Evolutionary conservation across 1,139 yeast species (phyloP).

Genomic region (Insectozyma bohioensis): DNA sequence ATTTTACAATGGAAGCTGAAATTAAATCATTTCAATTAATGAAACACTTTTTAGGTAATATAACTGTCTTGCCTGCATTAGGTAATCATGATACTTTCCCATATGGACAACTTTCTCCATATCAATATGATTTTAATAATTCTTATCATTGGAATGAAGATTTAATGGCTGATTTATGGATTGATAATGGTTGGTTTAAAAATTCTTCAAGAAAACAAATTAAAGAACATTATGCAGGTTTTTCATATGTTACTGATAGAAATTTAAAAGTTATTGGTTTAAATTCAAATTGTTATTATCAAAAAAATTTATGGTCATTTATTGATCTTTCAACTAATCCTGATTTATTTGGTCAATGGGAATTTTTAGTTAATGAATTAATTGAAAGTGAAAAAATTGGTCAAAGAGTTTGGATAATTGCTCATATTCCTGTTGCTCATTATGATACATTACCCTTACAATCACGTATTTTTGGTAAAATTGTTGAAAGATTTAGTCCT

Average conservation of each 20-base stretch:
- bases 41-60: slow-evolving; percentile 51
- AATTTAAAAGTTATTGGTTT: slow-evolving; percentile 65
- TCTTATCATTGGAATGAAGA: slow-evolving; percentile 61
- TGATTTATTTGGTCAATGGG: slow-evolving; percentile 64
- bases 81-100: slow-evolving; percentile 80
- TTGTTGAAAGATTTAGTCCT: slow-evolving; percentile 67
- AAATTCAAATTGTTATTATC: slow-evolving; percentile 67
- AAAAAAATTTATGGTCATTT: slow-evolving; percentile 62
- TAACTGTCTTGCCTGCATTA: slow-evolving; percentile 63
- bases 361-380: slow-evolving; percentile 61
- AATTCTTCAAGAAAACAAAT: slow-evolving; percentile 19
- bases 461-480: slow-evolving; percentile 53
- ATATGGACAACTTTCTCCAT: slow-evolving; percentile 65
- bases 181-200: slow-evolving; percentile 37
- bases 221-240: slow-evolving; percentile 58
- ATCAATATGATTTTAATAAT: slow-evolving; percentile 34
- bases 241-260: slow-evolving; percentile 52
- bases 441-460: slow-evolving; percentile 62
- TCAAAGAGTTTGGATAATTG: slow-evolving; percentile 69
- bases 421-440: slow-evolving; percentile 64
- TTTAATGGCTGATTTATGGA: slow-evolving; percentile 60
- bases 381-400: slow-evolving; percentile 54
- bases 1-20: slow-evolving; percentile 55
- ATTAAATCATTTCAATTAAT: slow-evolving; percentile 49
- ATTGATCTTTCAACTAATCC: slow-evolving; percentile 52